Evolutionary conservation across 306 rosid species (phyloP).

Genomic region (Albizia julibrissin): DNA sequence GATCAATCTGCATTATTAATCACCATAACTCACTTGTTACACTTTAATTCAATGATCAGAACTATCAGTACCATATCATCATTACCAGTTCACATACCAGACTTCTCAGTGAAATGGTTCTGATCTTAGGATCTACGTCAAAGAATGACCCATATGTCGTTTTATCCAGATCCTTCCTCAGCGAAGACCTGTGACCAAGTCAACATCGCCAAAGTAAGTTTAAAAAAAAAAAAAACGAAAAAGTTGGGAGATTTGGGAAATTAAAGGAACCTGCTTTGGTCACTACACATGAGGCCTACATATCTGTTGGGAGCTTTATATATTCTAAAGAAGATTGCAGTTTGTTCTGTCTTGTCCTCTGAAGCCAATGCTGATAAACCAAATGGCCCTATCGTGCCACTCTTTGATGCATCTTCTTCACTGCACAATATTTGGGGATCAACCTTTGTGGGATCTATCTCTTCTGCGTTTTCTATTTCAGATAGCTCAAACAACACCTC

Average conservation of each 20-base stretch:
- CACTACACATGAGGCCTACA: constrained; percentile 72
- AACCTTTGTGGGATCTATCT: constrained; percentile 36
- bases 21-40: background rate
- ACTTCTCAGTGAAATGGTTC: constrained; percentile 59
- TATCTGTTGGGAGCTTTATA: constrained; percentile 45
- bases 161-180: constrained; percentile 50
- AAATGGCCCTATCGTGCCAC: constrained; percentile 60
- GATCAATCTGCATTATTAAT: constrained; percentile 67
- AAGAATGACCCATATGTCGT: constrained; percentile 60
- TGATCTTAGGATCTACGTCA: constrained; percentile 41
- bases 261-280: constrained; percentile 58
- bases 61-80: background rate
- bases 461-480: constrained; percentile 45
- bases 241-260: background rate
- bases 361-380: constrained; percentile 67
- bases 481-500: constrained; percentile 54
- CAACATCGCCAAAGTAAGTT: too few species aligned
- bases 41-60: background rate
- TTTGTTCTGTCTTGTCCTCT: constrained; percentile 51
- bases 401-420: constrained; percentile 37
- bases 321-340: constrained; percentile 53
- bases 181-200: constrained; percentile 54
- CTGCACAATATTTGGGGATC: constrained; percentile 58
- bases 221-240: background rate
- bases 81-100: constrained; percentile 45